A percentile compares a stretch with the other conserved stretches of the same genome.
Conservation (phyloP, 2,329 filamentous ascomycete genomes). For the Pseudocercospora cruenta region DNA sequence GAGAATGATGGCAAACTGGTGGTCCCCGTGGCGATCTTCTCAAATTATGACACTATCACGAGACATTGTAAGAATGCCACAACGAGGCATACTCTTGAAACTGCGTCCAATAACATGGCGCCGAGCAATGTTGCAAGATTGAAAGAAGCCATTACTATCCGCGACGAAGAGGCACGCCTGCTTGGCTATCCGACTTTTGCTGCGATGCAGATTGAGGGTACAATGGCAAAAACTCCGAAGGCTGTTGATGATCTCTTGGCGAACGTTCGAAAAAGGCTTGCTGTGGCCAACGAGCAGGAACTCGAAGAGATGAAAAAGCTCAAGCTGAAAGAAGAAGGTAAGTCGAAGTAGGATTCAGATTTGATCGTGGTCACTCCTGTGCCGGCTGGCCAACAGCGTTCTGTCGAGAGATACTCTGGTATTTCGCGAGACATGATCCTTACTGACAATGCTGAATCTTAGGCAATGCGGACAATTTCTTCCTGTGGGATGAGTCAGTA, state of each 20-base stretch:
- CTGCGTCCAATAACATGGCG: constrained; percentile 77
- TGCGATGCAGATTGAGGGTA: constrained; percentile 72
- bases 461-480: neutral
- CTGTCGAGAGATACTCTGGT: neutral
- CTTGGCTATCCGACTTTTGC: constrained; percentile 76
- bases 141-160: constrained; percentile 70
- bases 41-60: constrained; percentile 68
- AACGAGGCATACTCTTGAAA: constrained; percentile 67
- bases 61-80: constrained; percentile 73
- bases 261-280: neutral
- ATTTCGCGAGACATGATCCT: neutral
- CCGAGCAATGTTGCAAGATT: constrained; percentile 72
- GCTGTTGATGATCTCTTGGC: constrained; percentile 70
- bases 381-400: neutral
- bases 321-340: neutral
- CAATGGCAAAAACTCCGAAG: constrained; percentile 76
- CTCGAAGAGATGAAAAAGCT: neutral
- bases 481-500: neutral
- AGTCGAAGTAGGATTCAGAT: neutral
- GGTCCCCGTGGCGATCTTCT: constrained; percentile 75
- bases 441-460: neutral
- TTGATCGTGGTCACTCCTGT: neutral
- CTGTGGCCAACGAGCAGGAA: neutral
- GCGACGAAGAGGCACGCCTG: constrained; percentile 76
- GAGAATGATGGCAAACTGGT: constrained; percentile 68